These are phyloP conservation scores for Scedosporium aurantiacum DNA, from an alignment of 2,329 filamentous ascomycete genomes.

Conservation along the genomic window DNA sequence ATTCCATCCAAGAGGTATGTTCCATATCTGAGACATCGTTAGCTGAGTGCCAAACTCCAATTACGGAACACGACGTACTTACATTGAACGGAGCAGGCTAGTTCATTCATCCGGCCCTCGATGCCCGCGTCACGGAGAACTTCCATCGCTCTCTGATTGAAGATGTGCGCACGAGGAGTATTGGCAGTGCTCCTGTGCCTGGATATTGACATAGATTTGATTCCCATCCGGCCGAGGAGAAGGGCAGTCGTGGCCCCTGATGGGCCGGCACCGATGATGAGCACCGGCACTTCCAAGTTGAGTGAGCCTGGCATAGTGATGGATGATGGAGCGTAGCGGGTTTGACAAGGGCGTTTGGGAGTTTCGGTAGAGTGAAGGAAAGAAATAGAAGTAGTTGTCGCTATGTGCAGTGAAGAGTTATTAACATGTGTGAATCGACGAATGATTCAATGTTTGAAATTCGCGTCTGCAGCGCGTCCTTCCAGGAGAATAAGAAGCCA, in stretches of 20 bases:
- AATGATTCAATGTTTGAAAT: too few species aligned
- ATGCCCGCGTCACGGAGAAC: not conserved
- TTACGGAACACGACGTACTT: not conserved
- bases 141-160: conserved; percentile 19
- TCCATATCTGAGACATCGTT: conserved; percentile 19
- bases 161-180: conserved; percentile 37
- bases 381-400: not conserved
- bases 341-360: not conserved
- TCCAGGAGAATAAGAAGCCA: too few species aligned
- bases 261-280: conserved; percentile 32
- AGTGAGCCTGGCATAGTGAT: not conserved
- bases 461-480: too few species aligned
- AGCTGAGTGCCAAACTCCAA: not conserved
- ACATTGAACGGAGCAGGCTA: conserved; percentile 23
- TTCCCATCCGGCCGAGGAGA: conserved; percentile 25
- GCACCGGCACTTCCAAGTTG: conserved; percentile 21
- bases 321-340: not conserved
- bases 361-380: not conserved
- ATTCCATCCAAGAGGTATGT: conserved; percentile 25
- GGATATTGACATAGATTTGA: conserved; percentile 34
- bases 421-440: too few species aligned
- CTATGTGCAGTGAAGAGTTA: too few species aligned
- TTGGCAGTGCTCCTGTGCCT: conserved; percentile 26
- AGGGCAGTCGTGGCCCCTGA: conserved; percentile 32
- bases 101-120: not conserved